Conservation (phyloP, 2,329 filamentous ascomycete genomes). For the Fusarium domesticum region DNA sequence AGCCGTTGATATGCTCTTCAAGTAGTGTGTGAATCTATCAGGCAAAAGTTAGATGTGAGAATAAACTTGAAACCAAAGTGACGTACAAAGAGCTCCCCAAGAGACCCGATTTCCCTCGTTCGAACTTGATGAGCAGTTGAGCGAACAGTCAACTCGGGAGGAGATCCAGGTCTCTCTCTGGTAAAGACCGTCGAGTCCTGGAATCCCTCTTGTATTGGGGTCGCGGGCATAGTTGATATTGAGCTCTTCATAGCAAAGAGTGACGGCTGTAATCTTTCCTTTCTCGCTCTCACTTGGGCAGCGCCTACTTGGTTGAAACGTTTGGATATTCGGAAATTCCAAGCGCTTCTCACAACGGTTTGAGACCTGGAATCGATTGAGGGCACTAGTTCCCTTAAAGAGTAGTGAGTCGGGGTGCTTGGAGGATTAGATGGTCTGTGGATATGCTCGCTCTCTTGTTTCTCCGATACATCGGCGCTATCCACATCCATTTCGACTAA, state of each 20-base stretch:
- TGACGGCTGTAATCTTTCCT: neutral
- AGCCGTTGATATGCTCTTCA: constrained; percentile 1
- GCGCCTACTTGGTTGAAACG: neutral
- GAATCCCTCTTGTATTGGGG: neutral
- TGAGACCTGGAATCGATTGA: constrained; percentile 2
- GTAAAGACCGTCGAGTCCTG: neutral
- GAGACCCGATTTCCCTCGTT: constrained; percentile 3
- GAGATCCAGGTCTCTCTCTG: neutral
- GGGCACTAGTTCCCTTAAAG: constrained; percentile 1
- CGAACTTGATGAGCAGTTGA: constrained; percentile 3
- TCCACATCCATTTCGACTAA: neutral
- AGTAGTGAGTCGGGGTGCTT: neutral
- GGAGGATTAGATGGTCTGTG: neutral
- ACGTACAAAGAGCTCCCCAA: constrained; percentile 6
- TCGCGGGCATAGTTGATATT: neutral
- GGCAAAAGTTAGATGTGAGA: neutral
- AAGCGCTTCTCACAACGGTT: constrained; percentile 1
- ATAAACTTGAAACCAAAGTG: neutral
- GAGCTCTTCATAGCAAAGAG: neutral
- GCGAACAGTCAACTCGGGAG: neutral
- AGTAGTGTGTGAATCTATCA: constrained; percentile 6
- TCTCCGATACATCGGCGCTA: neutral
- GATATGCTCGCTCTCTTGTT: neutral
- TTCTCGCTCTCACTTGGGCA: neutral
- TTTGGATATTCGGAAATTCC: constrained; percentile 4